Evolutionary conservation across 495 filamentous ascomycete genomes (phyloP).

Genomic region (Emericellopsis terricola): DNA sequence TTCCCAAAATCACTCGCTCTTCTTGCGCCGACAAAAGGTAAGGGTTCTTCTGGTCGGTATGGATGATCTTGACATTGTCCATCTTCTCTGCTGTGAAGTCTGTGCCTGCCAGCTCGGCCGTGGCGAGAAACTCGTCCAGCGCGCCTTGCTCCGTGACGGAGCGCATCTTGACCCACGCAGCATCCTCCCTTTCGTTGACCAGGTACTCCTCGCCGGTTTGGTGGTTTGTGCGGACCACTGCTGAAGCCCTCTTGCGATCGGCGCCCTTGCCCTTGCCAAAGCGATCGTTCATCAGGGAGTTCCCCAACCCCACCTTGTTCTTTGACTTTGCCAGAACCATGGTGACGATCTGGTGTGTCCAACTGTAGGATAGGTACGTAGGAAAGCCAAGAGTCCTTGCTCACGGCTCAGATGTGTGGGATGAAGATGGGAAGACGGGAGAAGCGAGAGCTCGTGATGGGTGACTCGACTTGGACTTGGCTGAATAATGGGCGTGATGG

Average conservation of each 20-base stretch:
- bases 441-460: neutral
- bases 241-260: constrained; percentile 41
- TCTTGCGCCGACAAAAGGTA: constrained; percentile 82
- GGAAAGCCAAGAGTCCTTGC: no score
- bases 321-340: constrained; percentile 97
- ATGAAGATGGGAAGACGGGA: neutral
- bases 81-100: constrained; percentile 99
- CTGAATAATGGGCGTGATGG: constrained; percentile 16
- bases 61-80: constrained; percentile 97
- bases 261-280: constrained; percentile 76
- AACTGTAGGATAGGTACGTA: no score
- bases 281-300: constrained; percentile 72
- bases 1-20: constrained; percentile 56
- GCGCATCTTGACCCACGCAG: constrained; percentile 89
- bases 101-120: constrained; percentile 87
- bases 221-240: constrained; percentile 41
- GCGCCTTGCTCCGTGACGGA: constrained; percentile 94
- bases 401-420: neutral
- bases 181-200: constrained; percentile 57
- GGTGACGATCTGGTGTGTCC: constrained; percentile 7
- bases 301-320: constrained; percentile 78
- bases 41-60: constrained; percentile 85
- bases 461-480: constrained; percentile 2
- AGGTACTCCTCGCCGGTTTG: constrained; percentile 46
- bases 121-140: constrained; percentile 57